phyloP scores from a whole-genome alignment of 495 filamentous ascomycete genomes.

The Aspergillus carlsbadensis region DNA sequence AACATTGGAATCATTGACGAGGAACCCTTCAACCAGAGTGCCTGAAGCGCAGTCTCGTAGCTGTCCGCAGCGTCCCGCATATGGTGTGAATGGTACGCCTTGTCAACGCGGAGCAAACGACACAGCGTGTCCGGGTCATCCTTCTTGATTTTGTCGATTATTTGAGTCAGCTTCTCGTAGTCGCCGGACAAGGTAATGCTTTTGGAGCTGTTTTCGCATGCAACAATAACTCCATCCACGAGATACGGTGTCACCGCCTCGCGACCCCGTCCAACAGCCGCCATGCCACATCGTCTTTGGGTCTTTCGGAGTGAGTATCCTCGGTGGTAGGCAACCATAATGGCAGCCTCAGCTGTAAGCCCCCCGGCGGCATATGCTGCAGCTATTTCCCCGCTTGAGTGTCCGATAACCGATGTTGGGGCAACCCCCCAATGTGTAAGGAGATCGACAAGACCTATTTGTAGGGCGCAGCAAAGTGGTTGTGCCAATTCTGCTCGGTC shows the following conservation, averaged over 20 bases:
- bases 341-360: slow-evolving; percentile 36
- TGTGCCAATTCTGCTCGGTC: slow-evolving; percentile 33
- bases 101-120: slow-evolving; percentile 26
- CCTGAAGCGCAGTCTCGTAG: neutral
- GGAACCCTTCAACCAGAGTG: slow-evolving; percentile 14
- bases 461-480: slow-evolving; percentile 47
- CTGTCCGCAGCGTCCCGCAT: slow-evolving; percentile 13
- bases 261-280: slow-evolving; percentile 48
- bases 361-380: slow-evolving; percentile 57
- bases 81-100: slow-evolving; percentile 43
- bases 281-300: slow-evolving; percentile 20
- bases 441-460: slow-evolving; percentile 50
- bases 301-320: slow-evolving; percentile 13
- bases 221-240: slow-evolving; percentile 30
- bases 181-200: slow-evolving; percentile 47
- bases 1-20: slow-evolving; percentile 16
- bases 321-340: slow-evolving; percentile 39
- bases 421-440: slow-evolving; percentile 42
- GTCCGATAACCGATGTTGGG: slow-evolving; percentile 53
- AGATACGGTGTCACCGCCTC: slow-evolving; percentile 23
- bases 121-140: slow-evolving; percentile 18
- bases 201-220: slow-evolving; percentile 44
- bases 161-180: slow-evolving; percentile 32
- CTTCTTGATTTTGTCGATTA: slow-evolving; percentile 32
- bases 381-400: slow-evolving; percentile 65